phyloP scores from a whole-genome alignment of 2,329 filamentous ascomycete genomes.

The Penicillium freii region DNA sequence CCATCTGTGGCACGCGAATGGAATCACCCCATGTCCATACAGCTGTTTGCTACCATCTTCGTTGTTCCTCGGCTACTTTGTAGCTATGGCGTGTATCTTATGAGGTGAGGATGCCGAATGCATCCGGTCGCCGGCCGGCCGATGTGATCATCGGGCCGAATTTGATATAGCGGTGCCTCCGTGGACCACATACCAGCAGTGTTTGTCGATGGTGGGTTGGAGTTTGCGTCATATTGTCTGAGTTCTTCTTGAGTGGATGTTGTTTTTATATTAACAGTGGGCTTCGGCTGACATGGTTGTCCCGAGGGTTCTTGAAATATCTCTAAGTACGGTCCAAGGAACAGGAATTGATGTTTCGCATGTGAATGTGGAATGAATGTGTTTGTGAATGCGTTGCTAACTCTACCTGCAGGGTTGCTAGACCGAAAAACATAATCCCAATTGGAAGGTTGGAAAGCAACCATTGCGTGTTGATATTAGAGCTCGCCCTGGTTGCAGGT shows the following conservation, averaged over 20 bases:
- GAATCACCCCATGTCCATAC: background rate
- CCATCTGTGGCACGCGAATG: background rate
- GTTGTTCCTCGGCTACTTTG: background rate
- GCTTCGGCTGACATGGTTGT: background rate
- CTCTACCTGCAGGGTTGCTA: background rate
- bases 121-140: background rate
- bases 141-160: background rate
- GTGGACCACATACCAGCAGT: background rate
- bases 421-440: background rate
- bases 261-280: background rate
- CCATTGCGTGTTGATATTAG: background rate
- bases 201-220: background rate
- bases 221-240: background rate
- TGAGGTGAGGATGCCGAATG: background rate
- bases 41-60: background rate
- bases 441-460: background rate
- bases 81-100: too few relatives aligned
- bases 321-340: background rate
- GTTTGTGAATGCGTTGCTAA: background rate
- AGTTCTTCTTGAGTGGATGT: background rate
- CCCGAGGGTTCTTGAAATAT: background rate
- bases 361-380: background rate
- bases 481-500: background rate
- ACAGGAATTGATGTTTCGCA: too few relatives aligned
- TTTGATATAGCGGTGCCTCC: background rate